phyloP scores from a whole-genome alignment of 2,329 filamentous ascomycete genomes.

The Trichoderma sp. region DNA sequence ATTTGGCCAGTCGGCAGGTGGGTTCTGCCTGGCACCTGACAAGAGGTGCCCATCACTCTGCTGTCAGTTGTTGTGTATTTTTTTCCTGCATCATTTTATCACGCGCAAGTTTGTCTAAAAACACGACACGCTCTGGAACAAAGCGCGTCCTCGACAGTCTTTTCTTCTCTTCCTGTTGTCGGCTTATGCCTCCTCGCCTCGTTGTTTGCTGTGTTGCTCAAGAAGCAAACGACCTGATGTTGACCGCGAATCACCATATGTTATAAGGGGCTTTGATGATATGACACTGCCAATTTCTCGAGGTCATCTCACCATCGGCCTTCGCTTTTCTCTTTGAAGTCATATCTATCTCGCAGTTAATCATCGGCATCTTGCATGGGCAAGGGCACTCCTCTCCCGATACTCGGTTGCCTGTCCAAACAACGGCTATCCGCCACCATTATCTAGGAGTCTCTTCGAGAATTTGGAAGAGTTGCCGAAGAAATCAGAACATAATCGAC shows the following conservation, averaged over 20 bases:
- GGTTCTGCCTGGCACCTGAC: neutral
- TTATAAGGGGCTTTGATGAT: neutral
- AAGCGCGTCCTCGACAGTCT: neutral
- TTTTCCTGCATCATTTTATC: neutral
- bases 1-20: neutral
- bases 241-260: neutral
- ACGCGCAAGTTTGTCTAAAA: neutral
- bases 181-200: neutral
- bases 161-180: neutral
- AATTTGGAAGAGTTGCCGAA: neutral
- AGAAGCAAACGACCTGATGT: neutral
- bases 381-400: neutral
- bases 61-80: neutral
- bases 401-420: neutral
- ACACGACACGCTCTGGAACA: neutral
- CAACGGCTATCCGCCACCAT: neutral
- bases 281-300: neutral
- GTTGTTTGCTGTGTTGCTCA: neutral
- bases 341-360: neutral
- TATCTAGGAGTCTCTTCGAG: too few relatives aligned
- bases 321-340: neutral
- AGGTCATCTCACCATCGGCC: neutral
- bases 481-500: neutral
- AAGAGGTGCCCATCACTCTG: neutral
- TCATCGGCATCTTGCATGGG: neutral